Percentiles rank a stretch among this genome's conserved stretches.
Evolutionary conservation across 495 filamentous ascomycete species (phyloP).

Genomic region (Chaetomium fimeti): DNA sequence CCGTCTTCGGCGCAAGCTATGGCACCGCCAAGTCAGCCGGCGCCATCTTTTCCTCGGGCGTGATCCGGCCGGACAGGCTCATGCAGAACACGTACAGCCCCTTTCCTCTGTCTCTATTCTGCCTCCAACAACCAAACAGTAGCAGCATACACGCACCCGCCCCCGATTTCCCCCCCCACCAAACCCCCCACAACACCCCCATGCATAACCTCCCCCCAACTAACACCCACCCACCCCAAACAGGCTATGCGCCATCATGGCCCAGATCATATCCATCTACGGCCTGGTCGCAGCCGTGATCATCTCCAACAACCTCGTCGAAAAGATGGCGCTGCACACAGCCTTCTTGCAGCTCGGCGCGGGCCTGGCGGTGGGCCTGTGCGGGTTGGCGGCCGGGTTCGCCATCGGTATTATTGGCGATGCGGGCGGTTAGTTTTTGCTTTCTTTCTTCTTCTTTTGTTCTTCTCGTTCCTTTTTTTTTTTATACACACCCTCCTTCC

Average conservation of each 20-base stretch:
- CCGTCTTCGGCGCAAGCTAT: constrained; percentile 80
- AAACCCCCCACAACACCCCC: neutral
- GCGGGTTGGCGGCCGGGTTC: constrained; percentile 79
- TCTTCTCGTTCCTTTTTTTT: neutral
- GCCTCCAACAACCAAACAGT: neutral
- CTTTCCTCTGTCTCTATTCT: neutral
- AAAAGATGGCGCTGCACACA: constrained; percentile 49
- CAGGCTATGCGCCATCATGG: constrained; percentile 67
- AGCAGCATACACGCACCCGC: neutral
- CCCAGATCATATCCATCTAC: constrained; percentile 68
- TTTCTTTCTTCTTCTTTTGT: too few relatives aligned
- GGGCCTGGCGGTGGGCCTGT: constrained; percentile 48
- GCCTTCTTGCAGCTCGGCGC: constrained; percentile 50
- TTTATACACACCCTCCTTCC: neutral
- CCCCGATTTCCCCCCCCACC: too few relatives aligned
- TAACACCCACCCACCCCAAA: neutral
- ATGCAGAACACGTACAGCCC: constrained; percentile 62
- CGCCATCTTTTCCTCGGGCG: constrained; percentile 67
- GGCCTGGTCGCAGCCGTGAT: constrained; percentile 51
- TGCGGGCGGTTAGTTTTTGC: constrained; percentile 53
- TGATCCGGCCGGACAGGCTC: constrained; percentile 68
- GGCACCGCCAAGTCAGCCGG: constrained; percentile 82
- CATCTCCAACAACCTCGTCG: constrained; percentile 44
- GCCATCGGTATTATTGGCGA: constrained; percentile 91
- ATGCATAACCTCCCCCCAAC: neutral